phyloP scores from a whole-genome alignment of 2,329 filamentous ascomycete genomes.

The Pseudocercospora macadamiae region DNA sequence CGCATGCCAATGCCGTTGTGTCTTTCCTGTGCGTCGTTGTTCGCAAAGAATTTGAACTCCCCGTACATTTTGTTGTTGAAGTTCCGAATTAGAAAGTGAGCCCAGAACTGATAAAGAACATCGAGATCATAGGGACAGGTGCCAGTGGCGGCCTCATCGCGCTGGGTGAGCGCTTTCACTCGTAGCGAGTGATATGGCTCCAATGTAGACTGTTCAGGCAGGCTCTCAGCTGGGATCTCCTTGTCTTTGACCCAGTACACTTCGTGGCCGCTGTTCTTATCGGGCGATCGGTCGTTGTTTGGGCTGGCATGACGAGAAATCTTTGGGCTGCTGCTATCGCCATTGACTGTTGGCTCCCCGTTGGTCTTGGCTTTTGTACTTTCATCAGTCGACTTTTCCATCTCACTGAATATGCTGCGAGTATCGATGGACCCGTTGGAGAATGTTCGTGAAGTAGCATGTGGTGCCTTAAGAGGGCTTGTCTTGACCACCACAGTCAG shows the following conservation, averaged over 20 bases:
- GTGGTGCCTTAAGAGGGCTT: conserved; percentile 40
- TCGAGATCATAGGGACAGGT: conserved; percentile 62
- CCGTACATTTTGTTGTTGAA: conserved; percentile 77
- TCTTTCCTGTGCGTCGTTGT: conserved; percentile 62
- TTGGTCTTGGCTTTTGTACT: conserved; percentile 42
- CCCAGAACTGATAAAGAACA: conserved; percentile 74
- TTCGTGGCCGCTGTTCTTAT: conserved; percentile 26
- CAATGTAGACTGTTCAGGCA: conserved; percentile 49
- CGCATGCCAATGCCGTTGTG: conserved; percentile 60
- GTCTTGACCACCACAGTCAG: conserved; percentile 57
- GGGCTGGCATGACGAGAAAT: conserved; percentile 26
- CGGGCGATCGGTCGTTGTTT: conserved; percentile 18
- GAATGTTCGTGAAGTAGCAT: conserved; percentile 52
- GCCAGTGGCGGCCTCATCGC: conserved; percentile 47
- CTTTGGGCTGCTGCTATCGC: conserved; percentile 18
- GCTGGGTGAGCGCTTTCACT: conserved; percentile 55
- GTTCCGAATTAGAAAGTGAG: conserved; percentile 70
- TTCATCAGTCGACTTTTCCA: conserved; percentile 38
- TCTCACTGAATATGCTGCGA: conserved; percentile 53
- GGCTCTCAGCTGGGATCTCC: conserved; percentile 45
- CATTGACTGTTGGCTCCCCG: conserved; percentile 38
- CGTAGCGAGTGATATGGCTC: conserved; percentile 55
- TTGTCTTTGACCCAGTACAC: conserved; percentile 56
- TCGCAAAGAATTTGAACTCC: conserved; percentile 70
- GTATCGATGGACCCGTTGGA: conserved; percentile 61